A percentile compares a stretch with the other conserved stretches of the same genome.
These are phyloP conservation scores for Artemisia princeps DNA, from an alignment of 140 eudicot species.

Conservation along the genomic window DNA sequence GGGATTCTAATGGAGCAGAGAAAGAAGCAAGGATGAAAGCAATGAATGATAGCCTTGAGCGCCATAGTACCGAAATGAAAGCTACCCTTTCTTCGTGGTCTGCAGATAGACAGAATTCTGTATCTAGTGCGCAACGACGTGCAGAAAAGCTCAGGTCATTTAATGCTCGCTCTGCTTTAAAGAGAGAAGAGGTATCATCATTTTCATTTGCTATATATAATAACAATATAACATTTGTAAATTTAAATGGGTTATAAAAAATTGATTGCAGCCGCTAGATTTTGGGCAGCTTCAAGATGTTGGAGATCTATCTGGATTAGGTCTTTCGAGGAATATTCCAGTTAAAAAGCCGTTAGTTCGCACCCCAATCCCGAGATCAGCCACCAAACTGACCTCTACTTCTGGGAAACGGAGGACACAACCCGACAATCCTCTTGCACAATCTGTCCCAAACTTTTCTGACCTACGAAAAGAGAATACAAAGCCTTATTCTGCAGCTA, in stretches of 20 bases:
- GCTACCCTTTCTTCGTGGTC: constrained; percentile 53
- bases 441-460: constrained; percentile 76
- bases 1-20: constrained; percentile 62
- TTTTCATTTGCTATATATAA: constrained; percentile 1
- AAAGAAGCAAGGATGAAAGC: constrained; percentile 79
- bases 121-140: constrained; percentile 36
- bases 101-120: constrained; percentile 45
- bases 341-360: constrained; percentile 35
- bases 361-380: constrained; percentile 37
- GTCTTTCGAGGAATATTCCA: constrained; percentile 36
- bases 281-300: constrained; percentile 54
- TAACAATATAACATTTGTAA: too few relatives aligned
- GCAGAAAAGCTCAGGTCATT: constrained; percentile 60
- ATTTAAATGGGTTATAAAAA: neutral
- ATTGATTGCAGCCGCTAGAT: constrained; percentile 38
- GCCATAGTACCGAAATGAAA: constrained; percentile 58
- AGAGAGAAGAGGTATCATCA: constrained; percentile 56
- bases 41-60: constrained; percentile 65
- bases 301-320: constrained; percentile 22
- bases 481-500: constrained; percentile 50
- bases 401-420: constrained; percentile 52
- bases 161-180: constrained; percentile 35
- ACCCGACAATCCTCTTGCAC: constrained; percentile 60
- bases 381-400: constrained; percentile 35
- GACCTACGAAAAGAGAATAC: constrained; percentile 71